Conservation (phyloP, 805 yeast species). For the Yamadazyma insecticola region DNA sequence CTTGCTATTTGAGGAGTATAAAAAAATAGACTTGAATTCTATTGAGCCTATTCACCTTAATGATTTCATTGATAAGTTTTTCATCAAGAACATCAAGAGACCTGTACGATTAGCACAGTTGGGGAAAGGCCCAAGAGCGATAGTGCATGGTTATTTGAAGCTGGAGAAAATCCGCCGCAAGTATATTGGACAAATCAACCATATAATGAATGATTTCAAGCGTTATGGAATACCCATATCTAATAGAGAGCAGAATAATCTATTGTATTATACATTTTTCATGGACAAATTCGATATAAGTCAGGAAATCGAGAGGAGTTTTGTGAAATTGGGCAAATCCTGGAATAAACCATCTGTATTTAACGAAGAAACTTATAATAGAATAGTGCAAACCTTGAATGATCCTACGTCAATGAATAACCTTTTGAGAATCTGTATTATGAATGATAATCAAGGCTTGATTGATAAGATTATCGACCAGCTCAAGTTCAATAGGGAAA, state of each 20-base stretch:
- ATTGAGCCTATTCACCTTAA: constrained; percentile 23
- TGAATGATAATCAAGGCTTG: constrained; percentile 20
- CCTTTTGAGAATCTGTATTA: constrained; percentile 13
- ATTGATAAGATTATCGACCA: constrained; percentile 16
- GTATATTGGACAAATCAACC: constrained; percentile 17
- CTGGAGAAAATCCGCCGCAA: constrained; percentile 13
- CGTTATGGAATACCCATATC: constrained; percentile 23
- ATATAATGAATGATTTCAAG: constrained; percentile 24
- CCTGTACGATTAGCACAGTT: no score
- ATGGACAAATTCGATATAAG: constrained; percentile 23
- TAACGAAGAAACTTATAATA: constrained; percentile 16
- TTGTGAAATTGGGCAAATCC: constrained; percentile 1
- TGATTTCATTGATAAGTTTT: constrained; percentile 20
- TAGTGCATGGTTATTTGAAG: constrained; percentile 15
- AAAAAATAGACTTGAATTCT: constrained; percentile 19
- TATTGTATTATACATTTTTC: constrained; percentile 27
- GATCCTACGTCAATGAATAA: constrained; percentile 9
- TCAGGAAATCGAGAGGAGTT: constrained; percentile 6
- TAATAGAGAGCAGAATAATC: constrained; percentile 22
- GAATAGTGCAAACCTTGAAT: constrained; percentile 9
- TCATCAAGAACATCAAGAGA: constrained; percentile 19
- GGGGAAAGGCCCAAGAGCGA: constrained; percentile 1
- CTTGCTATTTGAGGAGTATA: constrained; percentile 19
- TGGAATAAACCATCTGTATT: constrained; percentile 9
- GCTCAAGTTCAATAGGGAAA: constrained; percentile 8